Conservation (phyloP, 306 rosid species). For the Medicago ruthenica region DNA sequence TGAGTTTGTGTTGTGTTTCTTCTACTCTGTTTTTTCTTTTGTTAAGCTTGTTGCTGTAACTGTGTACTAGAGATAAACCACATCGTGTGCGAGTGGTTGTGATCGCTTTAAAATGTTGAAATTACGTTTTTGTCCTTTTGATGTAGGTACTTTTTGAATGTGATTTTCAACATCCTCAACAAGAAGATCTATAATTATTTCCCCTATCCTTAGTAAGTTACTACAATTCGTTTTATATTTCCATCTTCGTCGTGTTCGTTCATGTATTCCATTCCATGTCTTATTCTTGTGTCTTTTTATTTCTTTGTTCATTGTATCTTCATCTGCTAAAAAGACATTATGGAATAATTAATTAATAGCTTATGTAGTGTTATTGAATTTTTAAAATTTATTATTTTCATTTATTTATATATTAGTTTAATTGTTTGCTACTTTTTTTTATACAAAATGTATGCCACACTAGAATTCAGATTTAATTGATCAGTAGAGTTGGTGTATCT, state of each 20-base stretch:
- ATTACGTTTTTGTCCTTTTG: constrained; percentile 37
- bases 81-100: constrained; percentile 13
- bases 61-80: neutral
- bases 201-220: constrained; percentile 91
- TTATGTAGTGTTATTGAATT: neutral
- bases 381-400: neutral
- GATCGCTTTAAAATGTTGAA: constrained; percentile 9
- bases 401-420: neutral
- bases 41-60: neutral
- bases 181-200: constrained; percentile 95
- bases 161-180: constrained; percentile 93
- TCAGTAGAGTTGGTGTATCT: no score
- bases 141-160: constrained; percentile 90
- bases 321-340: no score
- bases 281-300: no score
- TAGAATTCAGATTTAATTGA: no score
- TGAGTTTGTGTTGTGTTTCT: neutral
- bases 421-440: neutral
- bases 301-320: no score
- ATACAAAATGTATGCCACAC: no score
- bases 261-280: no score
- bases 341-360: neutral
- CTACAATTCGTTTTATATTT: neutral
- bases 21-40: neutral
- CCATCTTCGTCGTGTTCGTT: no score